phyloP scores from a whole-genome alignment of 2,329 filamentous ascomycete species.

The Parastagonospora avenae region DNA sequence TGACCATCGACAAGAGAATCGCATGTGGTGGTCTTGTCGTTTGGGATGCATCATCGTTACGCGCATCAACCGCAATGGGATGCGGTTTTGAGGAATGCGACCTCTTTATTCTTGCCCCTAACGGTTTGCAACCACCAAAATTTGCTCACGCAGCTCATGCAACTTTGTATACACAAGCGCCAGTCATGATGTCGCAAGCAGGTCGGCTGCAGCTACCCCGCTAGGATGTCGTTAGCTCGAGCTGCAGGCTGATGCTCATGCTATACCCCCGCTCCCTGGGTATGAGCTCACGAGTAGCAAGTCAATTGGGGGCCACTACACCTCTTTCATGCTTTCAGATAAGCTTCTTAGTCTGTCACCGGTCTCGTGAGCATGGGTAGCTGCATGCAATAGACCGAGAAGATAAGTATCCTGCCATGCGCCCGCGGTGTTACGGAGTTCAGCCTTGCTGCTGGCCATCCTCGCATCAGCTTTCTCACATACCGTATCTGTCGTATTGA shows the following conservation, averaged over 20 bases:
- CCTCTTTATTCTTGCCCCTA: no score
- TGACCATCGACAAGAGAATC: no score
- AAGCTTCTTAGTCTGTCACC: neutral
- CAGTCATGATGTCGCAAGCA: neutral
- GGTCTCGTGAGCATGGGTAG: neutral
- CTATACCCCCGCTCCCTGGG: neutral
- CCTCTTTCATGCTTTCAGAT: constrained; percentile 10
- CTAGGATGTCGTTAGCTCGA: neutral
- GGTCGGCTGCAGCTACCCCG: constrained; percentile 13
- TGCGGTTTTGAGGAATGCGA: no score
- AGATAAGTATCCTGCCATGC: constrained; percentile 17
- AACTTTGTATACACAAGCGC: neutral
- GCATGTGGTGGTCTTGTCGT: no score
- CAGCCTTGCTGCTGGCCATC: constrained; percentile 15
- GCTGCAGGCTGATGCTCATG: neutral
- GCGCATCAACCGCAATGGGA: no score
- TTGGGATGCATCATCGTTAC: no score
- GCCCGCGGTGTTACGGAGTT: constrained; percentile 5
- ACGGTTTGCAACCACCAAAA: neutral
- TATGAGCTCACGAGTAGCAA: no score
- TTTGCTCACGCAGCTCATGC: constrained; percentile 1
- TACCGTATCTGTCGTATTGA: constrained; percentile 6
- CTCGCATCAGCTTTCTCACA: constrained; percentile 8
- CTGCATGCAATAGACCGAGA: constrained; percentile 16
- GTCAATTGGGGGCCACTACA: neutral